These are phyloP conservation scores for Toxoplasma gondii DNA, from an alignment of 169 alveolate genomes.

Conservation along the genomic window DNA sequence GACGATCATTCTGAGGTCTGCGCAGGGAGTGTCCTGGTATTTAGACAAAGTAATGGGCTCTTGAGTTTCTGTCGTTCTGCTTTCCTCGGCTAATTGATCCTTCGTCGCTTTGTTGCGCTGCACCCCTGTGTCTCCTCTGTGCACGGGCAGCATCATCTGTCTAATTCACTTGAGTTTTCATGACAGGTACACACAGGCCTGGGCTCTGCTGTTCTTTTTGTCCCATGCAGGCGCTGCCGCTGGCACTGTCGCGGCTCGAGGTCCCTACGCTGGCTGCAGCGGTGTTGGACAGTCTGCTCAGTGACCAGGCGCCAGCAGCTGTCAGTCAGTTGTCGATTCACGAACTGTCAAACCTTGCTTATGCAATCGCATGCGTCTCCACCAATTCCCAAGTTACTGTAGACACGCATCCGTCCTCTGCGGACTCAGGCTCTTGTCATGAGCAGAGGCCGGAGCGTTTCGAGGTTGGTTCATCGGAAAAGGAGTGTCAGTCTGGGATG, in stretches of 20 bases:
- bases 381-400: not conserved
- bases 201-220: not conserved
- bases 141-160: no score
- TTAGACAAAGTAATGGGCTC: no score
- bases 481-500: not conserved
- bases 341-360: slow-evolving; percentile 6
- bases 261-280: not conserved
- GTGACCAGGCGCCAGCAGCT: not conserved
- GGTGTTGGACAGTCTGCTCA: not conserved
- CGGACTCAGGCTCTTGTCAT: not conserved
- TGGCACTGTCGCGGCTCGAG: not conserved
- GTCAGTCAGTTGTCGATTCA: not conserved
- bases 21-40: no score
- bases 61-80: no score
- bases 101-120: no score
- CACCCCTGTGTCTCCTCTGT: no score
- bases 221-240: not conserved
- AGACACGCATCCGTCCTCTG: not conserved
- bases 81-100: no score
- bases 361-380: not conserved
- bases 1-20: no score
- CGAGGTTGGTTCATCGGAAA: not conserved
- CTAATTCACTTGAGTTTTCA: no score
- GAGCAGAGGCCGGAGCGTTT: not conserved
- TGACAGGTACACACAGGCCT: not conserved